phyloP scores from a whole-genome alignment of 352 stramenopile species.

The Globisporangium spinosum region DNA sequence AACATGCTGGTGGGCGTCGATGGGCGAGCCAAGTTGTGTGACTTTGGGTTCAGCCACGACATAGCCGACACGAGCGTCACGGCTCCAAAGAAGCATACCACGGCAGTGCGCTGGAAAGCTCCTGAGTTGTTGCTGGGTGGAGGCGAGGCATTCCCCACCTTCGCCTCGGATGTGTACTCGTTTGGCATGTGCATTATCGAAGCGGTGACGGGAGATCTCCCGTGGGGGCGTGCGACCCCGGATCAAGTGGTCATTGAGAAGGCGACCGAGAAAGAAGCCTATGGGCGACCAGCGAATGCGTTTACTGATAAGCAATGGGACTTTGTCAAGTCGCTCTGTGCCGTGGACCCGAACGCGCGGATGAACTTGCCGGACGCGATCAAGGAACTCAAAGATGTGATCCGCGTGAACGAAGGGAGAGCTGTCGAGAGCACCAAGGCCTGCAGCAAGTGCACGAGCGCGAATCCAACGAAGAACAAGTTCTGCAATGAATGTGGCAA shows the following conservation, averaged over 20 bases:
- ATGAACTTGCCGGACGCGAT: not conserved
- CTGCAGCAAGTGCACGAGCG: conserved; percentile 1
- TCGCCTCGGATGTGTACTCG: conserved; percentile 26
- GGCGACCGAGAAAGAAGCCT: conserved; percentile 15
- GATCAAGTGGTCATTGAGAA: conserved; percentile 19
- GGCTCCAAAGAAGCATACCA: conserved; percentile 7
- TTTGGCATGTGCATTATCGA: conserved; percentile 33
- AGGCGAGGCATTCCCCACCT: conserved; percentile 3
- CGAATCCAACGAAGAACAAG: conserved; percentile 11
- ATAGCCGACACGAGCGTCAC: not conserved
- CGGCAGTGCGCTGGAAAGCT: conserved; percentile 23
- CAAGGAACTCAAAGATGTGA: not conserved
- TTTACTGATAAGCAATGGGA: conserved; percentile 25
- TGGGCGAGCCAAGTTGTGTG: conserved; percentile 23
- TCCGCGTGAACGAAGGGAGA: not conserved
- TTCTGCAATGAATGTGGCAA: conserved; percentile 16
- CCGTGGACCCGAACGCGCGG: not conserved
- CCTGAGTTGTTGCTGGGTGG: conserved; percentile 17
- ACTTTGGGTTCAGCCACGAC: conserved; percentile 25
- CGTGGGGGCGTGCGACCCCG: conserved; percentile 19
- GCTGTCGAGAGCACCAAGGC: not conserved
- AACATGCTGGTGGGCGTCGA: conserved; percentile 32
- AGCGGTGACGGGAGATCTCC: conserved; percentile 18
- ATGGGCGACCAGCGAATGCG: conserved; percentile 1
- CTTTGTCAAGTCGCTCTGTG: conserved; percentile 21